phyloP scores from a whole-genome alignment of 192 early-diverging fungal genomes.

The Ambispora gerdemannii region DNA sequence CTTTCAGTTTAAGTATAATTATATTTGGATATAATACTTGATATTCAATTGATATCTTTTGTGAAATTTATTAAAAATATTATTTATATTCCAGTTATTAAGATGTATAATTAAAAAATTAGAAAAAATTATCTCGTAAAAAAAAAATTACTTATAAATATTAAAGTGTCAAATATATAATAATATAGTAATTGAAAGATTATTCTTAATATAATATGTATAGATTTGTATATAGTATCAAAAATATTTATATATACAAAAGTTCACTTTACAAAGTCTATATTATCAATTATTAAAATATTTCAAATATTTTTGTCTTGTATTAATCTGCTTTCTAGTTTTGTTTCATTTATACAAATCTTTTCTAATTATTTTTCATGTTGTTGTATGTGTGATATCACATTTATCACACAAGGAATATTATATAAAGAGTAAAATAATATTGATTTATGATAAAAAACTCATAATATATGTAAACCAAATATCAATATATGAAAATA shows the following conservation, averaged over 20 bases:
- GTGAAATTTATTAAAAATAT: neutral
- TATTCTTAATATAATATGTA: too few relatives aligned
- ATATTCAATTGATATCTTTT: neutral
- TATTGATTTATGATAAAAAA: neutral
- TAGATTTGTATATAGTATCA: too few relatives aligned
- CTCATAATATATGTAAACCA: neutral
- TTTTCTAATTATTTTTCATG: constrained; percentile 5
- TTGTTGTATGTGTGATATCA: neutral
- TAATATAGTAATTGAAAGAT: too few relatives aligned
- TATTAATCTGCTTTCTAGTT: neutral
- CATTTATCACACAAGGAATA: neutral
- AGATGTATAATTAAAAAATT: neutral
- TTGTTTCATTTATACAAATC: neutral
- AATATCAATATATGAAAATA: neutral
- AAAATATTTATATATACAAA: constrained; percentile 15
- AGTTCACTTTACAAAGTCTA: constrained; percentile 5
- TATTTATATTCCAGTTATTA: neutral
- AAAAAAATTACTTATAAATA: too few relatives aligned
- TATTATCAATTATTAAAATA: neutral
- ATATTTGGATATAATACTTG: neutral
- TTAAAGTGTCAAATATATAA: too few relatives aligned
- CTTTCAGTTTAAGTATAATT: neutral
- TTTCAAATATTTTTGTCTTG: neutral
- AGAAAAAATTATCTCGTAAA: neutral
- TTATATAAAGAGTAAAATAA: too few relatives aligned